Evolutionary conservation across 2,329 filamentous ascomycete genomes (phyloP).

Genomic region (Fusarium setosum): DNA sequence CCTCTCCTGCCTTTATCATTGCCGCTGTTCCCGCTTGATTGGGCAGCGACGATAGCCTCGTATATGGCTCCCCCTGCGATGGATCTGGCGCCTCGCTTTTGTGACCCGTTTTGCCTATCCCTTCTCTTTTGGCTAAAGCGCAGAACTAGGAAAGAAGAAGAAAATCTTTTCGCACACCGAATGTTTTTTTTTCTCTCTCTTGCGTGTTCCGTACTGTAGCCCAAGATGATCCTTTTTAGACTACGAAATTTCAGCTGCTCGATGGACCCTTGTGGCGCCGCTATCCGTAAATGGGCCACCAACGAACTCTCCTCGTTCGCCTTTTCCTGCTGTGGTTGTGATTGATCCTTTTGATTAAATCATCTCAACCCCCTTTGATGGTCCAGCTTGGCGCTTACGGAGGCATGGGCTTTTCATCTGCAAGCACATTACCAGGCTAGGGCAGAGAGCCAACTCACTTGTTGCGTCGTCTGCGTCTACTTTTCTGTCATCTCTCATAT

Average conservation of each 20-base stretch:
- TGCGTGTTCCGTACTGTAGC: neutral
- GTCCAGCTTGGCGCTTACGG: neutral
- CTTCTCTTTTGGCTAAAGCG: constrained; percentile 18
- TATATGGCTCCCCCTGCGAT: neutral
- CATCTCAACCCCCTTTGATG: constrained; percentile 3
- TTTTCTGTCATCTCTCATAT: neutral
- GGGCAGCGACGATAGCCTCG: constrained; percentile 21
- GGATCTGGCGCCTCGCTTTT: neutral
- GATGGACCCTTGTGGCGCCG: constrained; percentile 36
- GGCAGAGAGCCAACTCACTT: neutral
- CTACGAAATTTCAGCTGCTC: constrained; percentile 37
- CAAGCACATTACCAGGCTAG: neutral
- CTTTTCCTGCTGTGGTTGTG: neutral
- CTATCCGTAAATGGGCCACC: constrained; percentile 24
- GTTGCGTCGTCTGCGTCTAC: neutral
- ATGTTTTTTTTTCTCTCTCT: constrained; percentile 1
- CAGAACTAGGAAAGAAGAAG: constrained; percentile 11
- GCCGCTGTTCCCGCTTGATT: constrained; percentile 15
- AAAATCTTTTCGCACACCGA: no score
- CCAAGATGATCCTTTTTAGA: neutral
- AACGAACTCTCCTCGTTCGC: constrained; percentile 6
- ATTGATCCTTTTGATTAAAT: neutral
- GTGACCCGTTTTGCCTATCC: constrained; percentile 6
- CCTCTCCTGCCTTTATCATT: neutral
- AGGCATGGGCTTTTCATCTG: neutral